Percentiles rank a stretch among this genome's conserved stretches.
These are phyloP conservation scores for Lentinula sp. DNA, from an alignment of 768 basidiomycete genomes.

Conservation along the genomic window DNA sequence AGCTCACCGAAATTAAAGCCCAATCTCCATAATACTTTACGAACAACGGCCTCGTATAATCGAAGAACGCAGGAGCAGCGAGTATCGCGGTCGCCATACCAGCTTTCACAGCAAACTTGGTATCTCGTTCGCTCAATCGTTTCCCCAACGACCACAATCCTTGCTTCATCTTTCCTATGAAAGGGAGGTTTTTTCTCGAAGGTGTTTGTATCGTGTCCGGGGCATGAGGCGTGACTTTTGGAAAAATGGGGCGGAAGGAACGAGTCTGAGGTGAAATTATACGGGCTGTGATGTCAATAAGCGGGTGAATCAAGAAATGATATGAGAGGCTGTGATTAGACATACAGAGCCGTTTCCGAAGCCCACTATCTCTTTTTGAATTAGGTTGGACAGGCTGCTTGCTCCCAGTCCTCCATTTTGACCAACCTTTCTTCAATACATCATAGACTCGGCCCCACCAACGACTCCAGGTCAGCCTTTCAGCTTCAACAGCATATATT, in stretches of 20 bases:
- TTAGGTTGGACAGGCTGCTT: background rate
- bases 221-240: constrained; percentile 76
- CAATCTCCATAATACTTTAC: constrained; percentile 87
- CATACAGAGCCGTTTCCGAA: constrained; percentile 5
- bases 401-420: background rate
- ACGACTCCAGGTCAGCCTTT: constrained; percentile 24
- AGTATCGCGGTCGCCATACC: constrained; percentile 80
- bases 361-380: constrained; percentile 7
- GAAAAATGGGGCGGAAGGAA: constrained; percentile 61
- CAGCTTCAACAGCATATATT: constrained; percentile 65
- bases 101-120: constrained; percentile 85
- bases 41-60: constrained; percentile 70
- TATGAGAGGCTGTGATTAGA: background rate
- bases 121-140: constrained; percentile 62
- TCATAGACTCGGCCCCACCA: constrained; percentile 35
- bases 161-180: constrained; percentile 59
- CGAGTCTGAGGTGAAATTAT: constrained; percentile 21
- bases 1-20: constrained; percentile 84
- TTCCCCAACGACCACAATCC: constrained; percentile 67
- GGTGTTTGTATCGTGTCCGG: constrained; percentile 86
- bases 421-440: background rate
- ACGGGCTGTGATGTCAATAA: background rate
- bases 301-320: background rate
- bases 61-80: constrained; percentile 85
- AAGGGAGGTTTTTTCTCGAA: constrained; percentile 48